phyloP scores from a whole-genome alignment of 495 filamentous ascomycete genomes.

The Hypoxylon fuscum region DNA sequence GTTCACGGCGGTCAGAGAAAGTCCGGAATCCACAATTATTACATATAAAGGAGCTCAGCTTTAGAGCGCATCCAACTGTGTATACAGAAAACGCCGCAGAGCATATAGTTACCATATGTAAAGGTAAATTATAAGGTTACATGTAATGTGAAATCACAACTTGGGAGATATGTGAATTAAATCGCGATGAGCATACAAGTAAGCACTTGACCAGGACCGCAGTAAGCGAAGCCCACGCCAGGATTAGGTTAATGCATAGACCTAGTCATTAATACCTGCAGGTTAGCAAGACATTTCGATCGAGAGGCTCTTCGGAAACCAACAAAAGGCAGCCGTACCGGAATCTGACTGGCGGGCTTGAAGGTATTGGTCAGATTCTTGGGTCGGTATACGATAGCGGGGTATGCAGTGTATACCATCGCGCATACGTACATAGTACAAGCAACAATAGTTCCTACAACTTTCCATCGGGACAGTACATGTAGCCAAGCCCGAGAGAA shows the following conservation, averaged over 20 bases:
- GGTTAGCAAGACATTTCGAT: constrained; percentile 18
- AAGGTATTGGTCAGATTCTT: constrained; percentile 8
- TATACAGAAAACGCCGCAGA: not conserved
- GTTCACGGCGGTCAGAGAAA: constrained; percentile 9
- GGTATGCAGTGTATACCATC: constrained; percentile 38
- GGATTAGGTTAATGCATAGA: constrained; percentile 6
- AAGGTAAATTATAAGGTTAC: constrained; percentile 10
- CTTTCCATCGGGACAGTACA: constrained; percentile 16
- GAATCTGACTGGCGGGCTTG: constrained; percentile 13
- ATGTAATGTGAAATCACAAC: constrained; percentile 8
- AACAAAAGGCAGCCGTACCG: constrained; percentile 25
- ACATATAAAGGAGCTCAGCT: constrained; percentile 4
- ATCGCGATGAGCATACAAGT: constrained; percentile 9
- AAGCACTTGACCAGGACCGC: constrained; percentile 14
- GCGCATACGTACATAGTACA: constrained; percentile 34
- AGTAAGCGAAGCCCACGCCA: constrained; percentile 24
- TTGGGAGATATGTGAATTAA: constrained; percentile 1
- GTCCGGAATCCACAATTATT: constrained; percentile 10
- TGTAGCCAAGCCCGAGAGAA: constrained; percentile 30
- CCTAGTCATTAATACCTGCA: constrained; percentile 16
- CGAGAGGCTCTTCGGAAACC: constrained; percentile 34
- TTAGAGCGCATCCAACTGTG: constrained; percentile 2
- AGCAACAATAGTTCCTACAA: constrained; percentile 1
- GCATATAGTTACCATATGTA: not conserved
- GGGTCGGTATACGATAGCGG: constrained; percentile 35